A percentile compares a stretch with the other conserved stretches of the same genome.
Evolutionary conservation across 1,284 basidiomycete genomes (phyloP).

Genomic region (Boletus mariae): DNA sequence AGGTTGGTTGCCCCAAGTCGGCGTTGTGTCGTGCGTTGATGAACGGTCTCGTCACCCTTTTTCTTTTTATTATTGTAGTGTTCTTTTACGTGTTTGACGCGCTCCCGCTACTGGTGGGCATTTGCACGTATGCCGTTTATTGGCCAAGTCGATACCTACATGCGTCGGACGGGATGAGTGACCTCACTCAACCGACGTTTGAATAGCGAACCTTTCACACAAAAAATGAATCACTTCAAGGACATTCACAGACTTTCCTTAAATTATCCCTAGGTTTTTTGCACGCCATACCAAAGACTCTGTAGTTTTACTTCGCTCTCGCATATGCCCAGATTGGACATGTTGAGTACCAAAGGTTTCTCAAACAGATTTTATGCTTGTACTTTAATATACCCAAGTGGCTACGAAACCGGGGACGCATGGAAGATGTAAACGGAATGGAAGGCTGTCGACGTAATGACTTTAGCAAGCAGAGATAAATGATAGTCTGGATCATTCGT

Average conservation of each 20-base stretch:
- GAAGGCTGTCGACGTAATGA: background rate
- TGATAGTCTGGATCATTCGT: too few relatives aligned
- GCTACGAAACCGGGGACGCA: background rate
- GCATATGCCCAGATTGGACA: background rate
- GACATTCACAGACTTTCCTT: background rate
- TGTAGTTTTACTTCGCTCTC: background rate
- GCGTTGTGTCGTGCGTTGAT: background rate
- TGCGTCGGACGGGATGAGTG: background rate
- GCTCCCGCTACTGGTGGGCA: constrained; percentile 39
- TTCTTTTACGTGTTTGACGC: constrained; percentile 45
- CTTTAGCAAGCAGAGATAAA: background rate
- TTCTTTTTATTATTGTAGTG: constrained; percentile 10
- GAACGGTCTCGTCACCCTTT: background rate
- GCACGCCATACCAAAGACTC: background rate
- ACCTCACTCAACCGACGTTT: background rate
- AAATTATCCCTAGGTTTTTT: background rate
- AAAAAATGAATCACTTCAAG: background rate
- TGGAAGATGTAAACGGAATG: background rate
- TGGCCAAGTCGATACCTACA: constrained; percentile 35
- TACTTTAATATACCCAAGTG: background rate
- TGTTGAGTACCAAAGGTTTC: background rate
- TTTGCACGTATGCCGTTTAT: constrained; percentile 30
- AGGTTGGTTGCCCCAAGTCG: constrained; percentile 11
- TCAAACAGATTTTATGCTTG: background rate
- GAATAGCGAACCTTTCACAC: background rate